Percentiles rank a stretch among this genome's conserved stretches.
Evolutionary conservation across 352 stramenopile species (phyloP).

Genomic region (Poterioochromonas sp.): DNA sequence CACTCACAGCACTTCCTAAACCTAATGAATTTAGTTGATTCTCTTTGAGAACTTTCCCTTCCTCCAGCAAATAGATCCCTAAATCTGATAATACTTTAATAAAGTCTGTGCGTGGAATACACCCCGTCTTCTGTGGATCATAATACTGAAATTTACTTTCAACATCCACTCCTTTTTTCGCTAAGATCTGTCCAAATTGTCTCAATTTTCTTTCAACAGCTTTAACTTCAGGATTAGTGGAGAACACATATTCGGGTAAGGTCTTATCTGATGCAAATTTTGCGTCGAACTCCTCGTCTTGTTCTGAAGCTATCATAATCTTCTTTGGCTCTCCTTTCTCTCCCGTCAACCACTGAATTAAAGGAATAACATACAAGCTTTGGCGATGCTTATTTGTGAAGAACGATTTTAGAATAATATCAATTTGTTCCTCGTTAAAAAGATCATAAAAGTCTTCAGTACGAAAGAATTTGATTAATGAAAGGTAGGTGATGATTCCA

Average conservation of each 20-base stretch:
- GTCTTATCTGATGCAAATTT: constrained; percentile 11
- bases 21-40: constrained; percentile 9
- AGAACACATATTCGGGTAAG: constrained; percentile 70
- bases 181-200: constrained; percentile 55
- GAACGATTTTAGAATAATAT: constrained; percentile 16
- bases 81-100: constrained; percentile 67
- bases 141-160: constrained; percentile 60
- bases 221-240: constrained; percentile 59
- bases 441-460: neutral
- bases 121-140: constrained; percentile 47
- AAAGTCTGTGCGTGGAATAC: constrained; percentile 70
- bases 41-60: constrained; percentile 27
- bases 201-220: constrained; percentile 69
- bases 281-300: no score
- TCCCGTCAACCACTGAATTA: neutral
- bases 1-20: neutral
- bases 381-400: neutral
- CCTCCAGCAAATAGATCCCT: constrained; percentile 65
- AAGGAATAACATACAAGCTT: neutral
- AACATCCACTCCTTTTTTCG: constrained; percentile 59
- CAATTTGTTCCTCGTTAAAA: neutral
- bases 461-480: constrained; percentile 57
- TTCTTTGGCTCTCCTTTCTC: neutral
- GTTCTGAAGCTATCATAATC: neutral
- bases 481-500: constrained; percentile 53